Percentiles rank a stretch among this genome's conserved stretches.
These are phyloP conservation scores for Basipetospora chlamydospora DNA, from an alignment of 2,329 filamentous ascomycete species.

Conservation along the genomic window DNA sequence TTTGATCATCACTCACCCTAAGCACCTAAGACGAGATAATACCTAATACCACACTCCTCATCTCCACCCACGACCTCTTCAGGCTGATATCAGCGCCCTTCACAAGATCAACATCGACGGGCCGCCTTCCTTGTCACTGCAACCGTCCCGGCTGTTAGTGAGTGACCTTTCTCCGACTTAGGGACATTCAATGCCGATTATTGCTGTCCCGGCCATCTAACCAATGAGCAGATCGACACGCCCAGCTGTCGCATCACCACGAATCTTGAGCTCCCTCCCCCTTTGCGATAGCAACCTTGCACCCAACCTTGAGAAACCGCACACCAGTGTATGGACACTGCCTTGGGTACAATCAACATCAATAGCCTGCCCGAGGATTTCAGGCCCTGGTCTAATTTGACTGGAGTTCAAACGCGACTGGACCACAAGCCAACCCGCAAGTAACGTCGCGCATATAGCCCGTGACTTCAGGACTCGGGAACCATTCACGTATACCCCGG, in stretches of 20 bases:
- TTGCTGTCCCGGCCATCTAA: not conserved
- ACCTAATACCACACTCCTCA: no score
- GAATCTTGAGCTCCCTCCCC: no score
- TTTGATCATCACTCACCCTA: no score
- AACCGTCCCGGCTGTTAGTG: conserved; percentile 1
- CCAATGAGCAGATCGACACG: not conserved
- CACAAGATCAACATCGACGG: not conserved
- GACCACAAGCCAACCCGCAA: not conserved
- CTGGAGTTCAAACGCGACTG: not conserved
- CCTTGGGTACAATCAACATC: no score
- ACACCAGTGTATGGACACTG: no score
- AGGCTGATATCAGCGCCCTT: conserved; percentile 5
- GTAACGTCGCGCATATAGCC: not conserved
- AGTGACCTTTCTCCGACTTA: not conserved
- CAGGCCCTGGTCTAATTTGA: not conserved
- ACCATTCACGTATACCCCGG: not conserved
- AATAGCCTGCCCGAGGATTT: not conserved
- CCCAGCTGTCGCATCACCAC: not conserved
- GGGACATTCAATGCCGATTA: not conserved
- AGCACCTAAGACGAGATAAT: no score
- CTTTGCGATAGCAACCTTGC: no score
- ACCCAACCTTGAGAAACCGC: no score
- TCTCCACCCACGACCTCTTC: not conserved
- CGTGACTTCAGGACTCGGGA: not conserved
- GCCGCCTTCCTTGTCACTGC: conserved; percentile 2